Percentiles rank a stretch among this genome's conserved stretches.
These are phyloP conservation scores for Eucalyptus victrix DNA, from an alignment of 345 rosid genomes.

Conservation along the genomic window DNA sequence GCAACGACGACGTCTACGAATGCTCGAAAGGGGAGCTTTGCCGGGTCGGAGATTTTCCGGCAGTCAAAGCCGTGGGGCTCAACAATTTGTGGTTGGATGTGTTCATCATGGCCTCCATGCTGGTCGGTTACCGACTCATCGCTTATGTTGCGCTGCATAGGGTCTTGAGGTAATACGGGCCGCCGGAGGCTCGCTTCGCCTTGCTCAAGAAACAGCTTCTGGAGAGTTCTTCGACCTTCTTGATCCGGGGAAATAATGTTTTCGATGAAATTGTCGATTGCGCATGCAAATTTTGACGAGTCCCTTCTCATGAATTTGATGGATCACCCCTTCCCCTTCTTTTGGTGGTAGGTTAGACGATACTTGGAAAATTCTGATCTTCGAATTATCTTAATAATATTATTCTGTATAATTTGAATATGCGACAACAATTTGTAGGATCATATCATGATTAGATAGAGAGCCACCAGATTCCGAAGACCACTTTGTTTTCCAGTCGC, in stretches of 20 bases:
- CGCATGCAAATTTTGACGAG: slow-evolving; percentile 22
- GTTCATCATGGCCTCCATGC: slow-evolving; percentile 75
- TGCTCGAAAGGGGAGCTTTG: slow-evolving; percentile 68
- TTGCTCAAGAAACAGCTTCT: neutral
- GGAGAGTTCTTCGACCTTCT: slow-evolving; percentile 18
- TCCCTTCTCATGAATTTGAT: slow-evolving; percentile 7
- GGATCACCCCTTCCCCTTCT: slow-evolving; percentile 4
- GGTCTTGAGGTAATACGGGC: slow-evolving; percentile 39
- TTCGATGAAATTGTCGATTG: slow-evolving; percentile 8
- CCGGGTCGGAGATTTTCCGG: slow-evolving; percentile 76
- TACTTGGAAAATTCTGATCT: neutral
- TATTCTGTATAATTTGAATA: neutral
- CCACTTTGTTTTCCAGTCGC: slow-evolving; percentile 14
- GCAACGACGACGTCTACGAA: slow-evolving; percentile 57
- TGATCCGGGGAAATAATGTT: slow-evolving; percentile 43
- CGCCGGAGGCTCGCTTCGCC: neutral
- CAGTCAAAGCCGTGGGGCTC: slow-evolving; percentile 80
- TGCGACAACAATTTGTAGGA: slow-evolving; percentile 3
- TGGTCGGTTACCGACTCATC: slow-evolving; percentile 79
- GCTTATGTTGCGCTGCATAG: slow-evolving; percentile 81
- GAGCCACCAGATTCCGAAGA: slow-evolving; percentile 5
- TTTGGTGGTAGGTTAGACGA: neutral
- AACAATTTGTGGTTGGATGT: slow-evolving; percentile 78
- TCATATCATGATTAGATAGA: neutral
- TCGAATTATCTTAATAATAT: slow-evolving; percentile 2